Percentiles rank a stretch among this genome's conserved stretches.
phyloP scores from a whole-genome alignment of 805 yeast genomes.

The Metschnikowia aberdeeniae region DNA sequence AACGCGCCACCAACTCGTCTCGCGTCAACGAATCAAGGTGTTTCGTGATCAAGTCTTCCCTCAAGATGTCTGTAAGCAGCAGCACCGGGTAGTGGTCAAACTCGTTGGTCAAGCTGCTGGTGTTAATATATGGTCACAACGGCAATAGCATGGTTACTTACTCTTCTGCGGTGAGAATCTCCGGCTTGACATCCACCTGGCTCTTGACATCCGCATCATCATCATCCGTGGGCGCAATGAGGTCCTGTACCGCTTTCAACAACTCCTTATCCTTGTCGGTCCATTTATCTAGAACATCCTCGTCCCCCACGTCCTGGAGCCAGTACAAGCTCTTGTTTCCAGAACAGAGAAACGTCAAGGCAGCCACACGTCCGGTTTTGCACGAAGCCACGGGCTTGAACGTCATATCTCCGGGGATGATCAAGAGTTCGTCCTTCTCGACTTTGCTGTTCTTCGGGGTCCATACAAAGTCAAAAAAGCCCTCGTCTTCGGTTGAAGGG shows the following conservation, averaged over 20 bases:
- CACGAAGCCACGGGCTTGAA: slow-evolving; percentile 70
- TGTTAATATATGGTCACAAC: slow-evolving; percentile 5
- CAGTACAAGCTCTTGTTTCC: slow-evolving; percentile 62
- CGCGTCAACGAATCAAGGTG: slow-evolving; percentile 30
- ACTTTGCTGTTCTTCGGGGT: slow-evolving; percentile 53
- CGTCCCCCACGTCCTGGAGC: slow-evolving; percentile 74
- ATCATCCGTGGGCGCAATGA: slow-evolving; percentile 17
- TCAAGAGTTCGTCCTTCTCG: slow-evolving; percentile 59
- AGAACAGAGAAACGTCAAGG: slow-evolving; percentile 58
- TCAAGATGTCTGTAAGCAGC: slow-evolving; percentile 29
- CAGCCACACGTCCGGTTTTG: slow-evolving; percentile 72
- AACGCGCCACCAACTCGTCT: slow-evolving; percentile 24
- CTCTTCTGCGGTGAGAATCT: slow-evolving; percentile 9
- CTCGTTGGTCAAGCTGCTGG: slow-evolving; percentile 2
- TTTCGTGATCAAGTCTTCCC: slow-evolving; percentile 25
- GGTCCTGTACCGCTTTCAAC: slow-evolving; percentile 18
- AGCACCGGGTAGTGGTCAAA: slow-evolving; percentile 10
- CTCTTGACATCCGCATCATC: slow-evolving; percentile 10
- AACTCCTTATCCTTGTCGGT: slow-evolving; percentile 55
- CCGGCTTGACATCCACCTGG: not conserved
- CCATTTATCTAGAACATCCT: slow-evolving; percentile 53
- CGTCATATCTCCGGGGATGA: slow-evolving; percentile 82
- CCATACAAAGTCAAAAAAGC: slow-evolving; percentile 70
- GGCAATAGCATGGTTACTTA: slow-evolving; percentile 16
- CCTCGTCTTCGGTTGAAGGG: slow-evolving; percentile 66